phyloP scores from a whole-genome alignment of 495 filamentous ascomycete genomes.

The Aspergillus nanangensis region DNA sequence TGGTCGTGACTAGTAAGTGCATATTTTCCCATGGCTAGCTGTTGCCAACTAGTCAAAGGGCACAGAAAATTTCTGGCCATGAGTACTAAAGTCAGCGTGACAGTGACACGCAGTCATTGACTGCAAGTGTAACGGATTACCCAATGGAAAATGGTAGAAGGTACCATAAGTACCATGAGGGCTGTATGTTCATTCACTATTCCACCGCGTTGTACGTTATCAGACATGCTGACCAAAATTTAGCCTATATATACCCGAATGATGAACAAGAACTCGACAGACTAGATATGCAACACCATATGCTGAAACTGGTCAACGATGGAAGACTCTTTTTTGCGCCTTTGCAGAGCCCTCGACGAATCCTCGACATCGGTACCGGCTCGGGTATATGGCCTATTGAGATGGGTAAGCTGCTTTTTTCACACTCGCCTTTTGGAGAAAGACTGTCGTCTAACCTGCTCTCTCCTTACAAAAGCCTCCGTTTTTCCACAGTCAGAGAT shows the following conservation, averaged over 20 bases:
- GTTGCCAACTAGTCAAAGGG: no score
- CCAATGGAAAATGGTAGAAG: constrained; percentile 51
- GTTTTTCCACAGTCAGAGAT: constrained; percentile 52
- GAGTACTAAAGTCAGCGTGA: background rate
- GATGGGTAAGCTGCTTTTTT: constrained; percentile 35
- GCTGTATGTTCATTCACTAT: constrained; percentile 33
- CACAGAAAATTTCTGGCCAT: background rate
- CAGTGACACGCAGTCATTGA: constrained; percentile 48
- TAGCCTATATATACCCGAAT: constrained; percentile 53
- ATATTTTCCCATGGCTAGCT: background rate
- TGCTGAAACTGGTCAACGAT: constrained; percentile 50
- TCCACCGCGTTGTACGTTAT: background rate
- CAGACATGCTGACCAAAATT: constrained; percentile 10
- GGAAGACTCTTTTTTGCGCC: constrained; percentile 56
- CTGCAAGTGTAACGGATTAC: constrained; percentile 46
- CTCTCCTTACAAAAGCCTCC: no score
- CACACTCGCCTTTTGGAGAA: background rate
- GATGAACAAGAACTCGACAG: constrained; percentile 53
- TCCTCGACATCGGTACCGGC: constrained; percentile 66
- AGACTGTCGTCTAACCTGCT: background rate
- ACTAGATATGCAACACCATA: constrained; percentile 57
- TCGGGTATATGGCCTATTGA: constrained; percentile 74
- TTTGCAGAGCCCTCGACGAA: constrained; percentile 45
- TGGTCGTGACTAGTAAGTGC: constrained; percentile 18
- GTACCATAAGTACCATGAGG: constrained; percentile 55